Evolutionary conservation across 1,284 basidiomycete genomes (phyloP).

Genomic region (Thecaphora frezii): DNA sequence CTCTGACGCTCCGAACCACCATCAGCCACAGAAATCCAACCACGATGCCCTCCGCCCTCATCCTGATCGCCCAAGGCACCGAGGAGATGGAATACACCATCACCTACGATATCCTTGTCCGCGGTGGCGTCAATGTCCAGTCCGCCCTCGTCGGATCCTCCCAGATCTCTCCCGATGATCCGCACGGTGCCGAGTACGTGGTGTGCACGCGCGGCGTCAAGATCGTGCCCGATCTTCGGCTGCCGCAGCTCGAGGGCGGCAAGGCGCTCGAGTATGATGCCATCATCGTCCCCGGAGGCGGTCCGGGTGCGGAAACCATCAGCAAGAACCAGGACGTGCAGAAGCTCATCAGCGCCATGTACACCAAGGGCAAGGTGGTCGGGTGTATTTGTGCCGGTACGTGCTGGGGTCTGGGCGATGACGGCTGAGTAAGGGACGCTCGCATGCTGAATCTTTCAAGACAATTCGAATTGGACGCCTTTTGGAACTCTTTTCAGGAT

Average conservation of each 20-base stretch:
- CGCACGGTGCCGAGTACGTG: constrained; percentile 25
- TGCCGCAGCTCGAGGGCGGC: constrained; percentile 32
- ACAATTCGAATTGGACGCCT: too few species aligned
- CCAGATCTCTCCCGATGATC: constrained; percentile 9
- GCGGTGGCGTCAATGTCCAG: constrained; percentile 34
- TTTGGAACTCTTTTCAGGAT: constrained; percentile 57
- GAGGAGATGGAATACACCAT: constrained; percentile 66
- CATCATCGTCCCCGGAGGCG: constrained; percentile 77
- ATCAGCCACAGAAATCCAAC: not conserved
- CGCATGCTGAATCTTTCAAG: too few species aligned
- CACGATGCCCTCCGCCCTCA: constrained; percentile 23
- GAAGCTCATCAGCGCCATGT: constrained; percentile 68
- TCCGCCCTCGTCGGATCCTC: constrained; percentile 41
- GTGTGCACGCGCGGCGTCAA: constrained; percentile 49
- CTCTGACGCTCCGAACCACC: too few species aligned
- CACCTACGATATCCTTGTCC: constrained; percentile 53
- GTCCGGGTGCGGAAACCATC: constrained; percentile 76
- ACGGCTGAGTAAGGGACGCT: too few species aligned
- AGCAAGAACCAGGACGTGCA: constrained; percentile 68
- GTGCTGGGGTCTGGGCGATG: too few species aligned
- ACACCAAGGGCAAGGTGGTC: constrained; percentile 60
- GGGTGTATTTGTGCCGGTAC: constrained; percentile 46
- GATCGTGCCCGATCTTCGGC: constrained; percentile 45
- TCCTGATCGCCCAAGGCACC: constrained; percentile 83
- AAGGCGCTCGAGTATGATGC: constrained; percentile 67